A percentile compares a stretch with the other conserved stretches of the same genome.
Evolutionary conservation across 2,329 filamentous ascomycete species (phyloP).

Genomic region (Pezicula carpinea): DNA sequence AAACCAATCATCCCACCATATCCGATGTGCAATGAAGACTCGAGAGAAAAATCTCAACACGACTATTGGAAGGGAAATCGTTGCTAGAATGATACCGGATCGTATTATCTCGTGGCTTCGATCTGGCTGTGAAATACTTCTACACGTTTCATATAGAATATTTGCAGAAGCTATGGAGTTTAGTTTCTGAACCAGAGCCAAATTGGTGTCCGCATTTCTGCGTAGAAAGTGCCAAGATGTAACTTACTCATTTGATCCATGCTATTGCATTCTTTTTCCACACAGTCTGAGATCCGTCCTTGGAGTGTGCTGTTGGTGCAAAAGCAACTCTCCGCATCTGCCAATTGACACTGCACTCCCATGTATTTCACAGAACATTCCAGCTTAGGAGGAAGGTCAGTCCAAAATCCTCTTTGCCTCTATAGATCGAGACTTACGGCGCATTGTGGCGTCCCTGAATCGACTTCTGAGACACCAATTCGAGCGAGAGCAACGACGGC

Average conservation of each 20-base stretch:
- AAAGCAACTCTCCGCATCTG: constrained; percentile 6
- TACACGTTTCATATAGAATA: constrained; percentile 13
- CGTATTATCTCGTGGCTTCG: constrained; percentile 10
- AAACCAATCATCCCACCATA: constrained; percentile 18
- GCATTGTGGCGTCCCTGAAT: too few relatives aligned
- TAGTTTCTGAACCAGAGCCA: too few relatives aligned
- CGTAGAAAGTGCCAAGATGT: background rate
- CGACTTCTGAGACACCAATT: too few relatives aligned
- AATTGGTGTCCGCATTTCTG: too few relatives aligned
- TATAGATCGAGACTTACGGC: too few relatives aligned
- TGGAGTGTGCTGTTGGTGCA: constrained; percentile 13
- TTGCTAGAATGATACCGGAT: constrained; percentile 8
- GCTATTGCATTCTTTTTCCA: constrained; percentile 9
- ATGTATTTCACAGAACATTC: too few relatives aligned
- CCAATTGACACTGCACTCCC: too few relatives aligned
- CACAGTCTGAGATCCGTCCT: constrained; percentile 6
- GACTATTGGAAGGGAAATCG: constrained; percentile 12
- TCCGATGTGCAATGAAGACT: constrained; percentile 5
- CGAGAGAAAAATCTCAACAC: constrained; percentile 14
- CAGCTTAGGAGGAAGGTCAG: too few relatives aligned
- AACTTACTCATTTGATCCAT: constrained; percentile 13
- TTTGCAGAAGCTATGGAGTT: constrained; percentile 1
- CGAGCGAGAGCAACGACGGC: too few relatives aligned
- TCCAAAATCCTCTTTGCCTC: too few relatives aligned
- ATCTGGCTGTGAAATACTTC: constrained; percentile 8